Base-by-base conservation (phyloP, 164 flowering plant species). In the Aristolochia californica region DNA sequence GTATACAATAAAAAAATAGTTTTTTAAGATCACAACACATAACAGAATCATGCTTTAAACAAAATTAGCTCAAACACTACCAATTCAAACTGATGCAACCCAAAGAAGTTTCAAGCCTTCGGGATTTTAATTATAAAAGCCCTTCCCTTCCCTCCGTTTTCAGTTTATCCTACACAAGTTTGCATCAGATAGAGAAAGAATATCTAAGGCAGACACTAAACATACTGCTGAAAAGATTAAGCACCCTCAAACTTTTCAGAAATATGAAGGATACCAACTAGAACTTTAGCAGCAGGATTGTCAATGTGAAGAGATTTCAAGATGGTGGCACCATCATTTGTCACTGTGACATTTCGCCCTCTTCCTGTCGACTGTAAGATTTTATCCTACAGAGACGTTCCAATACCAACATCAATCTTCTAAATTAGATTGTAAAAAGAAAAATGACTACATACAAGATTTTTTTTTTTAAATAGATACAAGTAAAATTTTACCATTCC, bases 291-390 rank as follows among this genome's bases (percentile, higher is more conserved):
- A 58, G 99, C 96, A 18, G 99, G 85, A 61, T 89, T 89, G 68
- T 93, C 98, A 71, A 93, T 85, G 66, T 88, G 97, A 17, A 93
- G 87, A 34, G 98, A 89, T 75, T 93, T 93, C 45, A 93, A 73
- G 43, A 93, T 93, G 56, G 97, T 93, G 2, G 98, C 98, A 60
- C 98, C 98, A 73, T 93, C 98, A 76, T 93, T 93, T 13, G 98
- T 93, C 25, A 93, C 97, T 38, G 97, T 89, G 26, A 93, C 94
- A 63, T 67, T 69, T 5, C 62, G 83, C 9, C 94, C 94, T 69
- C 97, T 79, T 49, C 97, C 99, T 5, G 96, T 80, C 38, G 99
- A 93, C 66, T 93, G 99, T 34, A 93, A 67, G 53, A 93, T 89
- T 69, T 93, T 93, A 69, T 93, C 99, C 99, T 93, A 73, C 44